These are phyloP conservation scores for Pestalotiopsis sp. DNA, from an alignment of 2,329 filamentous ascomycete genomes.

Conservation along the genomic window DNA sequence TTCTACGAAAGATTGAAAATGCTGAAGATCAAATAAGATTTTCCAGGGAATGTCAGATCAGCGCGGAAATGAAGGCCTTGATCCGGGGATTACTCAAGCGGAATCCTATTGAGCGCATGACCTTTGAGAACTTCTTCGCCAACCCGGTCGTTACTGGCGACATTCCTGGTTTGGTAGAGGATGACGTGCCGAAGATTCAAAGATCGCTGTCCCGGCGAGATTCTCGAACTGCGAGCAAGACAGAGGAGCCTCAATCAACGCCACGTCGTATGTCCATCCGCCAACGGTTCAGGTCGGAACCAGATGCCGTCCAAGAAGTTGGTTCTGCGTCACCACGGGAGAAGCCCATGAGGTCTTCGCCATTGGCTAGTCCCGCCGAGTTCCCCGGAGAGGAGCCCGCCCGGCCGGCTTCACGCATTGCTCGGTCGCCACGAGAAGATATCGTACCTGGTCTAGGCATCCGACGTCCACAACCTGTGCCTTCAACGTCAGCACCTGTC, in stretches of 20 bases:
- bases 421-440: constrained; percentile 48
- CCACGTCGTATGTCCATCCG: constrained; percentile 39
- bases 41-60: constrained; percentile 70
- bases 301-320: constrained; percentile 36
- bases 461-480: constrained; percentile 46
- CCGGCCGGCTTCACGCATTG: constrained; percentile 22
- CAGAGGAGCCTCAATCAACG: constrained; percentile 30
- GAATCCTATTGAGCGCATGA: constrained; percentile 81
- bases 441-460: constrained; percentile 53
- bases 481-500: constrained; percentile 51
- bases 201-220: constrained; percentile 37
- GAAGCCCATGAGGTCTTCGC: constrained; percentile 41
- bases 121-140: constrained; percentile 83
- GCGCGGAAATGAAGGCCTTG: constrained; percentile 75
- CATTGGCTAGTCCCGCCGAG: constrained; percentile 44
- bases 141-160: constrained; percentile 71
- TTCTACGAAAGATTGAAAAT: constrained; percentile 88
- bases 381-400: constrained; percentile 31
- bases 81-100: constrained; percentile 82
- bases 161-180: constrained; percentile 80
- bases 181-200: constrained; percentile 62
- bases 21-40: constrained; percentile 86
- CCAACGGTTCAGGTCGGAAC: constrained; percentile 40
- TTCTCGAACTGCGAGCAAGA: constrained; percentile 28
- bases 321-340: constrained; percentile 44